These are phyloP conservation scores for Pancytospora epiphaga DNA, from an alignment of 371 early-diverging fungal species.

Conservation along the genomic window DNA sequence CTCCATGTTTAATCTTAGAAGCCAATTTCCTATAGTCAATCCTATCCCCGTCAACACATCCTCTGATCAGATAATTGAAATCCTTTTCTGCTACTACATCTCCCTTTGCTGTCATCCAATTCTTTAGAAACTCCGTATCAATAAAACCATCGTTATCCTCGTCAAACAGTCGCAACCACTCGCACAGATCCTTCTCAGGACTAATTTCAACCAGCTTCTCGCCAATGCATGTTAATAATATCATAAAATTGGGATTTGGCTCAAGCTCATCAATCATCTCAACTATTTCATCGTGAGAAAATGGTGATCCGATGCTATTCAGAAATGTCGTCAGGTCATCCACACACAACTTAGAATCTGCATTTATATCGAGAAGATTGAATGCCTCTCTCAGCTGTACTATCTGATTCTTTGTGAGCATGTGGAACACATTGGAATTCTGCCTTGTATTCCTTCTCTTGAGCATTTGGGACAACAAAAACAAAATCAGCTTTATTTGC, in stretches of 20 bases:
- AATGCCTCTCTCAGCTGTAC: conserved; percentile 84
- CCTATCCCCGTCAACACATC: conserved; percentile 29
- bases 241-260: conserved; percentile 74
- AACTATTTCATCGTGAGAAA: conserved; percentile 71
- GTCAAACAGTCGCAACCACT: conserved; percentile 77
- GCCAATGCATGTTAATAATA: conserved; percentile 81
- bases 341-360: conserved; percentile 71
- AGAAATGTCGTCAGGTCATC: conserved; percentile 78
- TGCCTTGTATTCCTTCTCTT: conserved; percentile 60
- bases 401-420: conserved; percentile 88
- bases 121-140: conserved; percentile 68
- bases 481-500: neutral
- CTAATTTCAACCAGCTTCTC: conserved; percentile 76
- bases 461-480: conserved; percentile 2
- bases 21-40: conserved; percentile 33
- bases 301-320: conserved; percentile 65
- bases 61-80: conserved; percentile 60
- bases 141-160: conserved; percentile 69
- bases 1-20: conserved; percentile 50
- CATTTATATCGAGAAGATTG: conserved; percentile 75
- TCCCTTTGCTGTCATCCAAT: conserved; percentile 70
- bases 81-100: conserved; percentile 77
- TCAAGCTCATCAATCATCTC: conserved; percentile 78
- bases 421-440: conserved; percentile 92
- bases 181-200: conserved; percentile 71